Evolutionary conservation across 1,284 basidiomycete species (phyloP), one percentile per base, ranked within the genome.

Genomic region (Austroboletus rostrupii): DNA sequence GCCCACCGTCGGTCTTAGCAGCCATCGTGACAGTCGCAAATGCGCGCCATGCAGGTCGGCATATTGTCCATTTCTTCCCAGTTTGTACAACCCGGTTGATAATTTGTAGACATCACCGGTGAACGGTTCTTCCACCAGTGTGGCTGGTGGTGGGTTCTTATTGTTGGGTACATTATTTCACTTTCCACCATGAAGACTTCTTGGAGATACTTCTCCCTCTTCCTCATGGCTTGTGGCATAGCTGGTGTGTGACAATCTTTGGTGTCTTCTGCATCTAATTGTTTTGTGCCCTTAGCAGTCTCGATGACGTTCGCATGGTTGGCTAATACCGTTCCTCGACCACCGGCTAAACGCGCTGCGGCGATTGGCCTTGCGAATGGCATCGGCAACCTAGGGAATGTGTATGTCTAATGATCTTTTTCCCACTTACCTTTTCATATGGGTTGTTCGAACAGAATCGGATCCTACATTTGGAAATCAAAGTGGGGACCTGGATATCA

Each of bases 31-130:
- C 79, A 53, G 76, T 79, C 52, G 17, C 78, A 43, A 84, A 78
- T 60, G 81, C 86, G 5, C 81, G 82, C 75, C 79, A 87, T 65
- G 79, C 83, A 32, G 85, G 85, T 78, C 55, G 52, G 70, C 53
- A 60, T 50, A 26, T 19, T 14, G 6, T 10, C 40, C 10, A 11
- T 5, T 20, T 6, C 9, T 17, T 19, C n/a, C 17, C 7, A 20
- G 19, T 19, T n/a, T 20, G 11, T 9, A 26, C 20, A 12, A 26
- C 9, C 23, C 0, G 23, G 6, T 26, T 26, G 23, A 26, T 26
- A 26, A 21, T 19, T 1, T 32, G 16, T 4, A 49, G 48, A 49
- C 23, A 16, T 10, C 12, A 40, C 48, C 16, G 48, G 45, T 8
- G 48, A 49, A 40, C 48, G 48, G 21, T 49, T 49, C 31, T 49